A percentile compares a stretch with the other conserved stretches of the same genome.
Conservation (phyloP, 371 early-diverging fungal species). For the Mucor piriformis region DNA sequence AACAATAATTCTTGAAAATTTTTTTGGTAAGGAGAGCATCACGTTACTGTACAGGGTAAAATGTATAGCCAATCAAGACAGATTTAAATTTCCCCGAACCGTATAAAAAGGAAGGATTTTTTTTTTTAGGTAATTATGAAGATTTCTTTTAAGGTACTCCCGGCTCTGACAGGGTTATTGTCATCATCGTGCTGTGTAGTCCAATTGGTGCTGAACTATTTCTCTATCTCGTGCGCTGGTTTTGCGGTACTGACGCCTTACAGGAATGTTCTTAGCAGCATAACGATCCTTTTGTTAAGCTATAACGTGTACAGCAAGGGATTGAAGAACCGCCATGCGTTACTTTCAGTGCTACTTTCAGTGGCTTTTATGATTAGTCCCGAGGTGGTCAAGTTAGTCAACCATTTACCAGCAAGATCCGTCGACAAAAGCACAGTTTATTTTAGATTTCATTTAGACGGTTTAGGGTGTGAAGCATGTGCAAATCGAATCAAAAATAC, state of each 20-base stretch:
- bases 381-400: constrained; percentile 34
- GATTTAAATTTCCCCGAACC: too few relatives aligned
- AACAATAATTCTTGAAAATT: too few relatives aligned
- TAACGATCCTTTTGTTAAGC: constrained; percentile 30
- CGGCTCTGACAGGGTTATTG: constrained; percentile 41
- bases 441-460: constrained; percentile 44
- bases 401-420: constrained; percentile 3
- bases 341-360: constrained; percentile 17
- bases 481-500: constrained; percentile 50
- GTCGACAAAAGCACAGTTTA: background rate
- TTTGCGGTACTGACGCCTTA: constrained; percentile 58
- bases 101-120: background rate
- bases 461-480: constrained; percentile 56
- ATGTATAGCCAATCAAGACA: too few relatives aligned
- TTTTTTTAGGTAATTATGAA: background rate
- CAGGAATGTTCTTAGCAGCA: constrained; percentile 35
- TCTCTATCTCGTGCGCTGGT: constrained; percentile 61
- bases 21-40: too few relatives aligned
- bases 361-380: constrained; percentile 38
- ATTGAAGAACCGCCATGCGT: constrained; percentile 14
- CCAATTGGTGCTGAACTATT: constrained; percentile 54
- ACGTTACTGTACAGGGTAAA: too few relatives aligned
- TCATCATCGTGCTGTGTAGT: constrained; percentile 60
- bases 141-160: background rate
- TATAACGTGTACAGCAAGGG: constrained; percentile 27